Percentiles rank a stretch among this genome's conserved stretches.
Conservation (phyloP, 2,329 filamentous ascomycete species). For the Aspergillus unguis region DNA sequence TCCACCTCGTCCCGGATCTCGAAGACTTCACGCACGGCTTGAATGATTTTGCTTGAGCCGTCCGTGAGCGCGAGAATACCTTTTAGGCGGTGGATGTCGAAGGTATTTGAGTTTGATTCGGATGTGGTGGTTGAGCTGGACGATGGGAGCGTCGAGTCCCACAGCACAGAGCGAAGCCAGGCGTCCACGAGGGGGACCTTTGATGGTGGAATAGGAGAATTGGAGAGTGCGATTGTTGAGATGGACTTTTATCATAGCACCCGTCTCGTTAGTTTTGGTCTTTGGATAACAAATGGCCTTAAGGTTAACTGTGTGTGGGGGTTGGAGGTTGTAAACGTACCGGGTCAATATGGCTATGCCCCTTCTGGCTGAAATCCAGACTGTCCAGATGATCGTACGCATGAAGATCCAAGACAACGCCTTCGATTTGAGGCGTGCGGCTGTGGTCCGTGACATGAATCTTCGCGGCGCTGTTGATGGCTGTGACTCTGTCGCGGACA, state of each 20-base stretch:
- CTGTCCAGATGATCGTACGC: conserved; percentile 82
- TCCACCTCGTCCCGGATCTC: conserved; percentile 69
- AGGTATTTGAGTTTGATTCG: conserved; percentile 28
- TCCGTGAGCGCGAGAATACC: conserved; percentile 66
- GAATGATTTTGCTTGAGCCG: conserved; percentile 71
- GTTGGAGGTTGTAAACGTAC: conserved; percentile 47
- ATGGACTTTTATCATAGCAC: conserved; percentile 59
- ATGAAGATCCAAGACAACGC: conserved; percentile 82
- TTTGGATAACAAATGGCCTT: too few relatives aligned
- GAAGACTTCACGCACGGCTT: conserved; percentile 91
- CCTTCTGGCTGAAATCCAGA: conserved; percentile 68
- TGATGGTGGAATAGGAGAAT: conserved; percentile 57
- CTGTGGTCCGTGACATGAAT: conserved; percentile 79
- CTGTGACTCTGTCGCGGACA: conserved; percentile 68
- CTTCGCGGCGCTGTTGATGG: conserved; percentile 87
- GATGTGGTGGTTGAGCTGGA: conserved; percentile 9
- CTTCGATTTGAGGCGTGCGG: conserved; percentile 76
- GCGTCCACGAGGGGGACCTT: conserved; percentile 66
- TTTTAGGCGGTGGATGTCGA: conserved; percentile 87
- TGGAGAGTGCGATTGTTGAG: conserved; percentile 66
- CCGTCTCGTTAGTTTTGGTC: too few relatives aligned
- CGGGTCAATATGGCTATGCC: conserved; percentile 87
- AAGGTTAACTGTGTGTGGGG: too few relatives aligned
- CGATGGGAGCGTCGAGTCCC: conserved; percentile 57
- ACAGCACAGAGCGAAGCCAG: conserved; percentile 80